Evolutionary conservation across 2,329 filamentous ascomycete genomes (phyloP).

Genomic region (Trichoderma guizhouense): DNA sequence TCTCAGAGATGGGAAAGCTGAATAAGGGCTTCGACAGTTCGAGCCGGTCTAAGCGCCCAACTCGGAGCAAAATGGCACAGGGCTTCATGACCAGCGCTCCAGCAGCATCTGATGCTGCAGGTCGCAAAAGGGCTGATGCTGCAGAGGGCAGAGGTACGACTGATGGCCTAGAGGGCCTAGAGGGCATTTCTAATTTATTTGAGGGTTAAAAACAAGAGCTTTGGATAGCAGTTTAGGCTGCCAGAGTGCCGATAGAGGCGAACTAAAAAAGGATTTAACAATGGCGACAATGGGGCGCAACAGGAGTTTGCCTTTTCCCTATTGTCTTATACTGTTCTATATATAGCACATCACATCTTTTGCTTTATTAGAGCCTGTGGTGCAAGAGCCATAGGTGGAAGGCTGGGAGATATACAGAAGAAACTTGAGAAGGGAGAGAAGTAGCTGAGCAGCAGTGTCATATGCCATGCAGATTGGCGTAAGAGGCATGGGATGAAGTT

Average conservation of each 20-base stretch:
- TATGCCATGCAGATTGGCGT: not conserved
- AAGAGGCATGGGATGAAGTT: not conserved
- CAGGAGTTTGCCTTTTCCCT: conserved; percentile 3
- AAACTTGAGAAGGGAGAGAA: not conserved
- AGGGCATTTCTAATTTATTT: conserved; percentile 54
- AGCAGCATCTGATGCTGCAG: conserved; percentile 25
- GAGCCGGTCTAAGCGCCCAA: conserved; percentile 27
- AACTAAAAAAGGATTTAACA: not conserved
- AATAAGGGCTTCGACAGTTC: conserved; percentile 43
- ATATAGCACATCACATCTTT: not conserved
- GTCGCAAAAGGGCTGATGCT: not conserved
- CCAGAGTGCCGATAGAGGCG: not conserved
- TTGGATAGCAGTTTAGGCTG: not conserved
- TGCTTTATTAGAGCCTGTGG: not conserved
- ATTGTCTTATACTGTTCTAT: not conserved
- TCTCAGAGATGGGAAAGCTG: conserved; percentile 90
- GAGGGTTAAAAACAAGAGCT: not conserved
- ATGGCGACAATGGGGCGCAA: not conserved
- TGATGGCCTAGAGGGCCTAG: conserved; percentile 37
- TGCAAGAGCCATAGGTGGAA: not conserved
- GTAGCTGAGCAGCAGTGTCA: not conserved
- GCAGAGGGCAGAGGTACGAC: conserved; percentile 38
- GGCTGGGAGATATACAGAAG: not conserved
- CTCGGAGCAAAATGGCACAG: conserved; percentile 55
- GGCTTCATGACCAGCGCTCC: conserved; percentile 58